These are phyloP conservation scores for Bertia moriformis DNA, from an alignment of 2,329 filamentous ascomycete genomes.

Conservation along the genomic window DNA sequence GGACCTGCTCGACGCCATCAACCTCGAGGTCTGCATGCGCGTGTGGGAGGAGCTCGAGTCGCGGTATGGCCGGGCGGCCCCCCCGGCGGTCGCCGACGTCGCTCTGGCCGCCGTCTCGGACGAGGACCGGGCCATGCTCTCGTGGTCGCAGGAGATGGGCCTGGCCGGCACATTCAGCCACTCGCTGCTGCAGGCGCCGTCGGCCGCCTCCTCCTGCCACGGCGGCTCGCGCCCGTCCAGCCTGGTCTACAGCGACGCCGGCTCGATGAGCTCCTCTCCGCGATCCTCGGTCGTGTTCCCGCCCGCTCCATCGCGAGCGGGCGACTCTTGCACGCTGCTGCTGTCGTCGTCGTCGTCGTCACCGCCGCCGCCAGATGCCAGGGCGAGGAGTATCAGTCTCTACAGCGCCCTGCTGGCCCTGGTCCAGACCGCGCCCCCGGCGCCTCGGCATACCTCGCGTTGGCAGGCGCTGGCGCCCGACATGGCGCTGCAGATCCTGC, in stretches of 20 bases:
- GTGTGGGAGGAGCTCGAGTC: constrained; percentile 36
- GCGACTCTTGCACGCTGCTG: no score
- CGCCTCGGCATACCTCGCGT: constrained; percentile 24
- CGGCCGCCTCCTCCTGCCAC: no score
- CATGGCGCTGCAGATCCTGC: constrained; percentile 42
- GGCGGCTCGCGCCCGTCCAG: constrained; percentile 34
- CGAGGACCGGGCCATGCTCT: constrained; percentile 9
- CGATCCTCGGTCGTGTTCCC: constrained; percentile 26
- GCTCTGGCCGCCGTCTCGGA: constrained; percentile 11
- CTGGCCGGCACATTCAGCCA: constrained; percentile 31
- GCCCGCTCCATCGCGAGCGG: no score
- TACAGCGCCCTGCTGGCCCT: constrained; percentile 38
- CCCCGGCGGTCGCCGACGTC: constrained; percentile 8
- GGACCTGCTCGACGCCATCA: constrained; percentile 46
- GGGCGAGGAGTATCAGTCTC: constrained; percentile 28
- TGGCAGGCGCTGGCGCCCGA: constrained; percentile 37
- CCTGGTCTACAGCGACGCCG: constrained; percentile 30
- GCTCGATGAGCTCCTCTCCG: constrained; percentile 34
- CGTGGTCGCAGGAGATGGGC: constrained; percentile 12
- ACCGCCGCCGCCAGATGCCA: constrained; percentile 23
- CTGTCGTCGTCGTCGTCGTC: constrained; percentile 19
- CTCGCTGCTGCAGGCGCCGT: constrained; percentile 28
- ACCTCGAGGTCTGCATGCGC: constrained; percentile 48
- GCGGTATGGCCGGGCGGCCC: constrained; percentile 13
- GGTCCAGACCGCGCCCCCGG: constrained; percentile 32